Conservation (phyloP, 2,329 filamentous ascomycete species). For the Phaeophleospora eucalypticola region DNA sequence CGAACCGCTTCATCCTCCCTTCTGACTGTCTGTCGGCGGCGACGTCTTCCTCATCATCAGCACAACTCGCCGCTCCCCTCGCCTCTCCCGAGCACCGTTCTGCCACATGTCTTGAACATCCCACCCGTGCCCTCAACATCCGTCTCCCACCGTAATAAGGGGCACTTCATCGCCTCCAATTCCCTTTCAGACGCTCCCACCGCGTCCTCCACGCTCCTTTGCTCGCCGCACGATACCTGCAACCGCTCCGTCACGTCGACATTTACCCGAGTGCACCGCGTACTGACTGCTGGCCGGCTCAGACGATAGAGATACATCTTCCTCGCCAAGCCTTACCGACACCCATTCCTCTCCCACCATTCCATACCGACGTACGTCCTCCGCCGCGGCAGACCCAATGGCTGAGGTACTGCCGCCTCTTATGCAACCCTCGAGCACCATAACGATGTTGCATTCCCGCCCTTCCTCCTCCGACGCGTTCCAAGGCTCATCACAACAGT, state of each 20-base stretch:
- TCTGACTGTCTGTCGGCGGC: neutral
- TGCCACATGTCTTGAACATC: constrained; percentile 19
- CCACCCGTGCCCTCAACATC: constrained; percentile 10
- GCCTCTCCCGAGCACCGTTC: constrained; percentile 7
- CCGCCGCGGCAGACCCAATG: constrained; percentile 31
- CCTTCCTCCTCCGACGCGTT: constrained; percentile 46
- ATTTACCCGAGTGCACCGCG: constrained; percentile 13
- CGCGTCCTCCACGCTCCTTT: constrained; percentile 9
- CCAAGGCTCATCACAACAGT: constrained; percentile 35
- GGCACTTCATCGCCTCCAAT: constrained; percentile 7
- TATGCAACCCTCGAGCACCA: constrained; percentile 44
- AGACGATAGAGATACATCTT: constrained; percentile 24
- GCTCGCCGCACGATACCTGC: neutral
- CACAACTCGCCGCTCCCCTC: neutral
- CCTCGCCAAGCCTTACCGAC: constrained; percentile 18
- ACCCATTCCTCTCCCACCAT: constrained; percentile 11
- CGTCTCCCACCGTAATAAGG: constrained; percentile 9
- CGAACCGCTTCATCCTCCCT: neutral
- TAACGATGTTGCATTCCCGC: constrained; percentile 47
- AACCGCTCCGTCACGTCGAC: constrained; percentile 12
- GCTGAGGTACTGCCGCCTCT: constrained; percentile 47
- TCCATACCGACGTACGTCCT: constrained; percentile 8
- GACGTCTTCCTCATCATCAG: neutral
- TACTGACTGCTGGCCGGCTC: constrained; percentile 32
- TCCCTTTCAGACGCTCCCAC: constrained; percentile 8